Percentiles rank a stretch among this genome's conserved stretches.
phyloP scores from a whole-genome alignment of 306 rosid species.

The Hippophae rhamnoides region DNA sequence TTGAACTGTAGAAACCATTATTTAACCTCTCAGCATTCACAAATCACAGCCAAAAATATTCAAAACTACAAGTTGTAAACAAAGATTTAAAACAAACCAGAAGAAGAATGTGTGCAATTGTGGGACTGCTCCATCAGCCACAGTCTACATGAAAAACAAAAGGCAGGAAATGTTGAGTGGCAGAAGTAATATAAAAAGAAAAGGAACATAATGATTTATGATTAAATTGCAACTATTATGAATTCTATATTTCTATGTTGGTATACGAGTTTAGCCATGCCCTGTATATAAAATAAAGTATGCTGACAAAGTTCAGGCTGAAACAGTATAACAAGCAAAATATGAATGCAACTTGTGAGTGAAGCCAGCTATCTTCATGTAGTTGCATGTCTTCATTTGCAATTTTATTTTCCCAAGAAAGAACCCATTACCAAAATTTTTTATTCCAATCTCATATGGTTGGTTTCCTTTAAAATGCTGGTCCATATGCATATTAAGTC shows the following conservation, averaged over 20 bases:
- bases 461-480: neutral
- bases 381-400: no score
- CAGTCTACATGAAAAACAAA: slow-evolving; percentile 42
- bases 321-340: neutral
- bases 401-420: no score
- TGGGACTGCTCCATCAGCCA: slow-evolving; percentile 62
- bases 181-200: neutral
- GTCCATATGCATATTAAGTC: slow-evolving; percentile 3
- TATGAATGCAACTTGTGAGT: neutral
- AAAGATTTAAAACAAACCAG: slow-evolving; percentile 63
- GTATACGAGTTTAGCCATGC: neutral
- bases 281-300: neutral
- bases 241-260: slow-evolving; percentile 1
- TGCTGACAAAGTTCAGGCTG: neutral
- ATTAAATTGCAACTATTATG: slow-evolving; percentile 13
- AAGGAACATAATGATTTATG: slow-evolving; percentile 1
- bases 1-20: slow-evolving; percentile 52
- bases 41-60: neutral
- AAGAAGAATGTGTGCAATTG: slow-evolving; percentile 67
- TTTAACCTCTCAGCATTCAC: slow-evolving; percentile 18
- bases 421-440: no score
- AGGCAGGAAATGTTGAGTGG: slow-evolving; percentile 12
- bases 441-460: no score
- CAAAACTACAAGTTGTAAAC: slow-evolving; percentile 30
- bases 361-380: no score